These are phyloP conservation scores for Isoetes engelmannii DNA, from an alignment of 83 land plant genomes.

Conservation along the genomic window DNA sequence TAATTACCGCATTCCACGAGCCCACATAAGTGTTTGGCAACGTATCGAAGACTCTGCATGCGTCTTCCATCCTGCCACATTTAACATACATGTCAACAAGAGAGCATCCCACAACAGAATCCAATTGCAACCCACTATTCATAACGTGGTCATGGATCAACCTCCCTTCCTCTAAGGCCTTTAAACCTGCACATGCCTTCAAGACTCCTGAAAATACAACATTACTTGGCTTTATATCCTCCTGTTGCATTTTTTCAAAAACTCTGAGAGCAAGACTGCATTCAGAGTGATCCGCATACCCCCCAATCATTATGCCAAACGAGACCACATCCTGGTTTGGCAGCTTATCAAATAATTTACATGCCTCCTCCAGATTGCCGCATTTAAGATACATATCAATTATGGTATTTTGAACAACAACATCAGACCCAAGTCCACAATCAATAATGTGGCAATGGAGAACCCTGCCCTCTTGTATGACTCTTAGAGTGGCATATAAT, in stretches of 20 bases:
- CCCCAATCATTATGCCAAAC: not conserved
- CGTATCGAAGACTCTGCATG: not conserved
- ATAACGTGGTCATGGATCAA: not conserved
- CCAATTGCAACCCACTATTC: not conserved
- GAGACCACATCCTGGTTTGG: not conserved
- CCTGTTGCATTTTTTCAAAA: not conserved
- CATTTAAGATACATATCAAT: slow-evolving; percentile 15
- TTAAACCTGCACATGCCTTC: not conserved
- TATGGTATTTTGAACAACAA: not conserved
- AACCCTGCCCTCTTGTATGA: not conserved
- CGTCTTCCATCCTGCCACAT: not conserved
- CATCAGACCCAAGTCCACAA: not conserved
- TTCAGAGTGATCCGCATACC: not conserved
- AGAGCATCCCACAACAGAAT: not conserved
- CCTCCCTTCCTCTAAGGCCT: not conserved
- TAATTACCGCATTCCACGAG: not conserved
- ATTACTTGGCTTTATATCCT: not conserved
- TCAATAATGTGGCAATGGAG: not conserved
- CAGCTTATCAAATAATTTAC: slow-evolving; percentile 6
- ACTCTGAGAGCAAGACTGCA: not conserved
- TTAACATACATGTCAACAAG: not conserved
- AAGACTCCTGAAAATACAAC: not conserved
- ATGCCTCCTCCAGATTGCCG: slow-evolving; percentile 7
- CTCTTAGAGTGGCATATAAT: not conserved
- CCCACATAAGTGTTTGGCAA: not conserved